Evolutionary conservation across 164 flowering plant genomes (phyloP).

Genomic region (Hamamelis virginiana): DNA sequence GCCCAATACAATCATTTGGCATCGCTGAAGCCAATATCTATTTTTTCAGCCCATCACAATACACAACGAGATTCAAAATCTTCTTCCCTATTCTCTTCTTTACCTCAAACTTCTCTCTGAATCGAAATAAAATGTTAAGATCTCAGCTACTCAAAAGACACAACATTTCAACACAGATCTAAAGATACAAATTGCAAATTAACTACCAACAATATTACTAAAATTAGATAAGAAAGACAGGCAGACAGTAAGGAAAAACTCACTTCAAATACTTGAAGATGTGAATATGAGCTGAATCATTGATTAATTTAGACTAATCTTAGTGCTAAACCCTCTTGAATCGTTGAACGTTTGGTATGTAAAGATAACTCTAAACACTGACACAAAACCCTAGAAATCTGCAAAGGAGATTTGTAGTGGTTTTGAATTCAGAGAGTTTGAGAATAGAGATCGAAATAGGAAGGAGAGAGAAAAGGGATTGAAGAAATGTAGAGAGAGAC

Average conservation of each 20-base stretch:
- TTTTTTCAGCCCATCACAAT: no score
- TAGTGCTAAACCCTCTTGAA: background rate
- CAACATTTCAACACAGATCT: constrained; percentile 18
- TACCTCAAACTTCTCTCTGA: background rate
- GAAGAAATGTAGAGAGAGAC: constrained; percentile 1
- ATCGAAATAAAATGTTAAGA: constrained; percentile 9
- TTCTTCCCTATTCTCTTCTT: background rate
- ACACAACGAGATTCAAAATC: background rate
- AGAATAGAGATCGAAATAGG: background rate
- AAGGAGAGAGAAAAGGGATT: background rate
- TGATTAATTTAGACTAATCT: background rate
- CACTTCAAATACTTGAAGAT: constrained; percentile 11
- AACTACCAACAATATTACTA: background rate
- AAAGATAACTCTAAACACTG: background rate
- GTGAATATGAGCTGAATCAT: constrained; percentile 1
- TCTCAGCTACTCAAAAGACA: constrained; percentile 7
- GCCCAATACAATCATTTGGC: no score
- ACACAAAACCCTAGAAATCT: constrained; percentile 18
- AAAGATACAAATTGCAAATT: background rate
- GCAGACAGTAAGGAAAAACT: no score
- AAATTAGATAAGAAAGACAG: background rate
- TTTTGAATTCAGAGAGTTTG: constrained; percentile 4
- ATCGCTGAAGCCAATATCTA: no score
- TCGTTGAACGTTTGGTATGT: background rate
- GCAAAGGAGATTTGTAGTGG: background rate